Evolutionary conservation across 2,329 filamentous ascomycete species (phyloP).

Genomic region (Epichloe hybrida): DNA sequence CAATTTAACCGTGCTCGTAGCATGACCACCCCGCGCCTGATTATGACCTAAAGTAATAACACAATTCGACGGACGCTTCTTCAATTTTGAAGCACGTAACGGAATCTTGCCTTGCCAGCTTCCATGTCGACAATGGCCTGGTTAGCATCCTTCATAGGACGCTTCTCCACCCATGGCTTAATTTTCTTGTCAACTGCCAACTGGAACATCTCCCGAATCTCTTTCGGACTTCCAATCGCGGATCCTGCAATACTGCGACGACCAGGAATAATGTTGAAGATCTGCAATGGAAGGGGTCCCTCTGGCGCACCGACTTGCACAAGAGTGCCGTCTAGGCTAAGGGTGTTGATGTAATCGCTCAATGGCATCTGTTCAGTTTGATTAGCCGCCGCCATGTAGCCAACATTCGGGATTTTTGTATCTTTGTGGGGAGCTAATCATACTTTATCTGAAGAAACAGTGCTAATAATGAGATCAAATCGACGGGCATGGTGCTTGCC

Average conservation of each 20-base stretch:
- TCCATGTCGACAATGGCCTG: slow-evolving; percentile 42
- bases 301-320: slow-evolving; percentile 44
- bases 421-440: neutral
- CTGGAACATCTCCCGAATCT: slow-evolving; percentile 46
- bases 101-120: slow-evolving; percentile 35
- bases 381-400: neutral
- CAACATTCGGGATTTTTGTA: neutral
- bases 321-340: slow-evolving; percentile 45
- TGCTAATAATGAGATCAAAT: slow-evolving; percentile 46
- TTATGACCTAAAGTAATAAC: neutral
- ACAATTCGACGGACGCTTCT: neutral
- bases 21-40: neutral
- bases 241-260: slow-evolving; percentile 34
- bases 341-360: slow-evolving; percentile 43
- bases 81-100: slow-evolving; percentile 32
- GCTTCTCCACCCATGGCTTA: slow-evolving; percentile 41
- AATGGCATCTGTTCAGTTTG: slow-evolving; percentile 38
- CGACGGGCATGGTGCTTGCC: slow-evolving; percentile 32
- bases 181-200: slow-evolving; percentile 42
- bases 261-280: slow-evolving; percentile 40
- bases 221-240: slow-evolving; percentile 34
- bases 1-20: too few relatives aligned
- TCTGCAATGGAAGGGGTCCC: slow-evolving; percentile 6
- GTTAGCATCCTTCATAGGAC: slow-evolving; percentile 43
- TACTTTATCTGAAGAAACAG: slow-evolving; percentile 30